Percentiles rank a stretch among this genome's conserved stretches.
phyloP scores from a whole-genome alignment of 768 basidiomycete species.

The Postia placenta region DNA sequence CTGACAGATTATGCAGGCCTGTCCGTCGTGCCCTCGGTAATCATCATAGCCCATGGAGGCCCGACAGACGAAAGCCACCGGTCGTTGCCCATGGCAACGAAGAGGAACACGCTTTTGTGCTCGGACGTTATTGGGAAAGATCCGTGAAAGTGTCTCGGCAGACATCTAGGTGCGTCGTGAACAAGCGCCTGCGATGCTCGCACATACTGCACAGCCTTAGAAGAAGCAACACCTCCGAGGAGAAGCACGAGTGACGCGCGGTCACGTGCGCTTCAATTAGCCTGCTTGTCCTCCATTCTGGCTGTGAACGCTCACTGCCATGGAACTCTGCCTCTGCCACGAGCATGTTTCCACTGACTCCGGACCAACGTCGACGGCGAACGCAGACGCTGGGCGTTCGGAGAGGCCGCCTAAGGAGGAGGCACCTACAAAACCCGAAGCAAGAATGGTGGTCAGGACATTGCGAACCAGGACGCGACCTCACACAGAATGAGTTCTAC shows the following conservation, averaged over 20 bases:
- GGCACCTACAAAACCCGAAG: conserved; percentile 13
- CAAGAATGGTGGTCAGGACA: not conserved
- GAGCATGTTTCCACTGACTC: not conserved
- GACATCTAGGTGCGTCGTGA: not conserved
- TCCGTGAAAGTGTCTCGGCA: not conserved
- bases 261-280: conserved; percentile 12
- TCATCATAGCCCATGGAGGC: too few relatives aligned
- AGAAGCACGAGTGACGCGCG: not conserved
- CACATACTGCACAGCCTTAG: not conserved
- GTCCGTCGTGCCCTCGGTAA: too few relatives aligned
- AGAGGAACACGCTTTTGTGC: too few relatives aligned
- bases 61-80: too few relatives aligned
- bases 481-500: conserved; percentile 10
- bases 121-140: too few relatives aligned
- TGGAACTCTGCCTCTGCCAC: conserved; percentile 15
- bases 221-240: not conserved
- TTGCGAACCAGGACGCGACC: not conserved
- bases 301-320: conserved; percentile 15
- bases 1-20: too few relatives aligned
- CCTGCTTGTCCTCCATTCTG: not conserved
- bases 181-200: not conserved
- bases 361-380: conserved; percentile 6
- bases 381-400: conserved; percentile 6
- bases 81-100: too few relatives aligned
- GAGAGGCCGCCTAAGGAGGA: conserved; percentile 7